Evolutionary conservation across 2,329 filamentous ascomycete genomes (phyloP), one percentile per base, ranked within the genome.

Genomic region (Ascochyta pisi): DNA sequence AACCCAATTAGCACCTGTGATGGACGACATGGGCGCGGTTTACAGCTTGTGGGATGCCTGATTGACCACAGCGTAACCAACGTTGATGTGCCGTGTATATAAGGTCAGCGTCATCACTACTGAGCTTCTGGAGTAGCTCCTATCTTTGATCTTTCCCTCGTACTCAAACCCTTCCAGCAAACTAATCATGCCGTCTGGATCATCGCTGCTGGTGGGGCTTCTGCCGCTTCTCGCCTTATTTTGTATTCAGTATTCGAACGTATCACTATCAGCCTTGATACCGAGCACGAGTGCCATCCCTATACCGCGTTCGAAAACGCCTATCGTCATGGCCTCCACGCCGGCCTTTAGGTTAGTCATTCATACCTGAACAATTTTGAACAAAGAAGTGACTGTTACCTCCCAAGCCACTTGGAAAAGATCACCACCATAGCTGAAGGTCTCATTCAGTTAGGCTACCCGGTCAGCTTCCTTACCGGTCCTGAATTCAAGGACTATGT

Each of bases 381-480:
- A 29, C 8, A 26, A 16, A 22, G 10, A 27, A 5, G 12, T 47
- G 6, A 50, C 47, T 22, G 16, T 29, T n/a, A n/a, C 26, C 4
- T 43, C 27, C 24, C 40, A 60, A 52, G 62, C 34, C 66, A 70
- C 46, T 56, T 69, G 19, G 63, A 64, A 39, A 66, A 62, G n/a
- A 42, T 65, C 37, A 53, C 62, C 8, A 53, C 63, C 24, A 69
- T 80, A 13, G 73, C 75, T 2, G 63, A 64, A n/a, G 66, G 78
- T 22, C 68, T 81, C 15, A 59, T 77, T 16, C 58, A 62, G 13
- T 67, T 72, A 12, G 80, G 78, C 15, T 81, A 78, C 50, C 65
- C 74, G 8, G 66, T 79, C 2, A 77, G 73, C 4, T 78, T 81
- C 57, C 70, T 82, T 27, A 71, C 73, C 9, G 75, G 76, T 1